Evolutionary conservation across 768 basidiomycete genomes (phyloP).

Genomic region (Asterophora lycoperdoides): DNA sequence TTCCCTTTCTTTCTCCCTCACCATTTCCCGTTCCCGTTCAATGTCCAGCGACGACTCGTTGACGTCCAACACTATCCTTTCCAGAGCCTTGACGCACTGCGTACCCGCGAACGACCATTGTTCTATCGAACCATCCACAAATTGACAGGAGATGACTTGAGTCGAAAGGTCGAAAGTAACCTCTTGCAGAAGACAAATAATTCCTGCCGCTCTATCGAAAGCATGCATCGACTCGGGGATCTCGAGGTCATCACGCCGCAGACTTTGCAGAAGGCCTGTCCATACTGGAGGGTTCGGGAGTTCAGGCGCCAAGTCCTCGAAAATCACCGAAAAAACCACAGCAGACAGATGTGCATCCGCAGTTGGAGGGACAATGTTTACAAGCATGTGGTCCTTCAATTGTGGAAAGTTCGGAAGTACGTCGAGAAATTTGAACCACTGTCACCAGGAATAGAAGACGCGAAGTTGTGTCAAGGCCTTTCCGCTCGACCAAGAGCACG

Average conservation of each 20-base stretch:
- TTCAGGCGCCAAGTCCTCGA: slow-evolving; percentile 45
- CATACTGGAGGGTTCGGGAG: slow-evolving; percentile 49
- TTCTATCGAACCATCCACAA: slow-evolving; percentile 52
- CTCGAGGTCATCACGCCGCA: slow-evolving; percentile 50
- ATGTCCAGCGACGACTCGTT: slow-evolving; percentile 41
- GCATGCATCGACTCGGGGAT: slow-evolving; percentile 49
- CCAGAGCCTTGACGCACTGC: slow-evolving; percentile 41
- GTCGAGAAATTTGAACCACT: background rate
- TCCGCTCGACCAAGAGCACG: background rate
- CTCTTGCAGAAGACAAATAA: slow-evolving; percentile 51
- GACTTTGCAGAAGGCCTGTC: slow-evolving; percentile 47
- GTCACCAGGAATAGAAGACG: slow-evolving; percentile 4
- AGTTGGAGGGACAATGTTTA: slow-evolving; percentile 13
- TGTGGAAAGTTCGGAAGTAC: background rate
- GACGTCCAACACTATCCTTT: slow-evolving; percentile 51
- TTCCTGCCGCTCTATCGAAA: slow-evolving; percentile 56
- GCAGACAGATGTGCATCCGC: slow-evolving; percentile 36
- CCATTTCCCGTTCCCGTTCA: slow-evolving; percentile 30
- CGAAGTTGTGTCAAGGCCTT: background rate
- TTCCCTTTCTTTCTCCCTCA: slow-evolving; percentile 31
- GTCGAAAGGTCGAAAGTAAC: slow-evolving; percentile 57
- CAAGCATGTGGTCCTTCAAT: slow-evolving; percentile 10
- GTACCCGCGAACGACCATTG: slow-evolving; percentile 42
- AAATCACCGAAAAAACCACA: slow-evolving; percentile 56
- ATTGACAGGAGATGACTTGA: slow-evolving; percentile 45